These are phyloP conservation scores for Rhamnella rubrinervis DNA, from an alignment of 331 rosid species.

Conservation along the genomic window DNA sequence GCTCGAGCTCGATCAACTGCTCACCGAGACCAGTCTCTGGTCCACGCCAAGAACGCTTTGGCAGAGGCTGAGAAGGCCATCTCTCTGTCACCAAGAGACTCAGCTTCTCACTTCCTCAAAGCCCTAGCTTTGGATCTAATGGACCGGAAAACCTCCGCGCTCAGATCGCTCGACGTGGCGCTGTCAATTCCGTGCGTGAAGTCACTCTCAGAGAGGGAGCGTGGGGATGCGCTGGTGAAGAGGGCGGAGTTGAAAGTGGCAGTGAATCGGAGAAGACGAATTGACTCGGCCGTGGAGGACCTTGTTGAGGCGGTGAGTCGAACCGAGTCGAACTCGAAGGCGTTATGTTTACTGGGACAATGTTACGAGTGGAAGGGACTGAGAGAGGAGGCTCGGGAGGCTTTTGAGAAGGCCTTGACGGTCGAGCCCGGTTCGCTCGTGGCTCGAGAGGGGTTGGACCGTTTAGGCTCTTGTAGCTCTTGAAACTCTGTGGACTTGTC, in stretches of 20 bases:
- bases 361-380: slow-evolving; percentile 65
- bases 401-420: slow-evolving; percentile 35
- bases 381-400: slow-evolving; percentile 45
- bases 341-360: slow-evolving; percentile 52
- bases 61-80: slow-evolving; percentile 49
- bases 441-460: slow-evolving; percentile 40
- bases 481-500: background rate
- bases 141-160: slow-evolving; percentile 46
- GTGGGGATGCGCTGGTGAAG: slow-evolving; percentile 40
- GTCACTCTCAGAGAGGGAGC: slow-evolving; percentile 40
- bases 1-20: slow-evolving; percentile 48
- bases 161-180: slow-evolving; percentile 42
- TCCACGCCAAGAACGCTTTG: slow-evolving; percentile 57
- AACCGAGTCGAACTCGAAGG: slow-evolving; percentile 18
- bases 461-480: slow-evolving; percentile 10
- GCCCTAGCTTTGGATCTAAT: slow-evolving; percentile 43
- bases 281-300: slow-evolving; percentile 69
- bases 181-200: slow-evolving; percentile 46
- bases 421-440: slow-evolving; percentile 36
- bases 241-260: slow-evolving; percentile 58
- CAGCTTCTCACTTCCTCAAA: slow-evolving; percentile 53
- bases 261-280: slow-evolving; percentile 46
- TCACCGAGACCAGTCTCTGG: slow-evolving; percentile 22
- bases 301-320: slow-evolving; percentile 34
- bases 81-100: slow-evolving; percentile 47